Evolutionary conservation across 306 rosid genomes (phyloP).

Genomic region (Rosa rugosa): DNA sequence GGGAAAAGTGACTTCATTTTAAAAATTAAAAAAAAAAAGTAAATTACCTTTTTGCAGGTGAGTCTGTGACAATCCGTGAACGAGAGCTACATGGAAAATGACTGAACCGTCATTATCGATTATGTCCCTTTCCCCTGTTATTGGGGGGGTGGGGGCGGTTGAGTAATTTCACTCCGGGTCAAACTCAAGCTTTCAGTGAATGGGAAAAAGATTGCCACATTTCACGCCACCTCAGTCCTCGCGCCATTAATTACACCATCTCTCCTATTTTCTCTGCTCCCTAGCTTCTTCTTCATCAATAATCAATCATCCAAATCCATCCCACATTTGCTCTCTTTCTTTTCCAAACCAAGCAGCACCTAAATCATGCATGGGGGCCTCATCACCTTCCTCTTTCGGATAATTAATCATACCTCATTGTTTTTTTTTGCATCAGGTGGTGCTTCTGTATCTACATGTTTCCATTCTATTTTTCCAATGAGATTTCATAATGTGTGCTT

Average conservation of each 20-base stretch:
- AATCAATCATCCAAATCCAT: not conserved
- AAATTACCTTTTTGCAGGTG: not conserved
- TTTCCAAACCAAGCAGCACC: not conserved
- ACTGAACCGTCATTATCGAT: not conserved
- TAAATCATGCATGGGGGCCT: not conserved
- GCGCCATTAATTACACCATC: conserved; percentile 27
- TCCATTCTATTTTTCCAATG: not conserved
- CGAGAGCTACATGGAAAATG: not conserved
- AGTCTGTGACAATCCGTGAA: conserved; percentile 4
- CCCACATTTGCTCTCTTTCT: not conserved
- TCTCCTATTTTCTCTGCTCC: conserved; percentile 1
- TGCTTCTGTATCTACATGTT: not conserved
- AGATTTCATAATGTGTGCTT: not conserved
- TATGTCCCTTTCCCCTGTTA: too few species aligned
- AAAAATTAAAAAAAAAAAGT: not conserved
- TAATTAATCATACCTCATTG: not conserved
- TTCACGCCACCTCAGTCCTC: conserved; percentile 21
- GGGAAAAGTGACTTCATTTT: not conserved
- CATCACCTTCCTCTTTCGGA: not conserved
- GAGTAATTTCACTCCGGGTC: not conserved
- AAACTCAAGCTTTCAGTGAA: not conserved
- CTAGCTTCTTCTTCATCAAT: not conserved
- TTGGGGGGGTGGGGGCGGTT: not conserved
- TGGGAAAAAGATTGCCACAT: not conserved
- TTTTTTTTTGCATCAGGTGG: conserved; percentile 32